Percentiles rank a stretch among this genome's conserved stretches.
Evolutionary conservation across 805 yeast species (phyloP).

Genomic region (Schizosaccharomyces pombe): DNA sequence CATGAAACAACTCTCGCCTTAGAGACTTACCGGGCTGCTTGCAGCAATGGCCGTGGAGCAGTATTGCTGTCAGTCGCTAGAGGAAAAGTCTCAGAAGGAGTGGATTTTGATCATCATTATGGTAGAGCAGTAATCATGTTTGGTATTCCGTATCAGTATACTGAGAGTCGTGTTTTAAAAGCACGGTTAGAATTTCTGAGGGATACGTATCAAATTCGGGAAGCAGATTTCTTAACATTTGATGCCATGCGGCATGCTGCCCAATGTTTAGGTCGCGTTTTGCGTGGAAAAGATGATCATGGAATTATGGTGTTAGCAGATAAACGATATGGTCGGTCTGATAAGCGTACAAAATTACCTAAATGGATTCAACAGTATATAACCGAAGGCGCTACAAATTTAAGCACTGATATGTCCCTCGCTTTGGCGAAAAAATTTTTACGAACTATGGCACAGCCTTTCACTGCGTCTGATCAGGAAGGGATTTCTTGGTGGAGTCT

Average conservation of each 20-base stretch:
- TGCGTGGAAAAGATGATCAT: constrained; percentile 94
- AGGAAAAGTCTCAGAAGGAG: constrained; percentile 96
- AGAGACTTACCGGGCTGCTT: constrained; percentile 88
- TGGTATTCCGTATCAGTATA: constrained; percentile 93
- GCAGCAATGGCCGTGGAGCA: constrained; percentile 94
- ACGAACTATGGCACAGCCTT: constrained; percentile 83
- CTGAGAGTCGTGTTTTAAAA: constrained; percentile 70
- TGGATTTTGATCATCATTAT: constrained; percentile 95
- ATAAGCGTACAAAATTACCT: constrained; percentile 71
- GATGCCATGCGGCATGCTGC: constrained; percentile 99
- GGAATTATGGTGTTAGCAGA: constrained; percentile 98
- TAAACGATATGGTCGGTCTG: constrained; percentile 44
- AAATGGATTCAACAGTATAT: constrained; percentile 93
- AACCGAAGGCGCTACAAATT: constrained; percentile 69
- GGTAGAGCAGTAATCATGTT: constrained; percentile 96
- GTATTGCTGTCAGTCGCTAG: constrained; percentile 90
- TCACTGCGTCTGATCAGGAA: constrained; percentile 69
- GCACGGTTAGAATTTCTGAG: constrained; percentile 84
- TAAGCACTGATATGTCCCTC: constrained; percentile 92
- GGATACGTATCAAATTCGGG: constrained; percentile 78
- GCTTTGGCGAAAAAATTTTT: constrained; percentile 83
- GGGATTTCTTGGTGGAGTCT: constrained; percentile 85
- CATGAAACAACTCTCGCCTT: constrained; percentile 91
- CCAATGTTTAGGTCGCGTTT: constrained; percentile 88
- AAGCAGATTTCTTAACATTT: constrained; percentile 82